phyloP scores from a whole-genome alignment of 345 rosid species.

The Pistacia atlantica region DNA sequence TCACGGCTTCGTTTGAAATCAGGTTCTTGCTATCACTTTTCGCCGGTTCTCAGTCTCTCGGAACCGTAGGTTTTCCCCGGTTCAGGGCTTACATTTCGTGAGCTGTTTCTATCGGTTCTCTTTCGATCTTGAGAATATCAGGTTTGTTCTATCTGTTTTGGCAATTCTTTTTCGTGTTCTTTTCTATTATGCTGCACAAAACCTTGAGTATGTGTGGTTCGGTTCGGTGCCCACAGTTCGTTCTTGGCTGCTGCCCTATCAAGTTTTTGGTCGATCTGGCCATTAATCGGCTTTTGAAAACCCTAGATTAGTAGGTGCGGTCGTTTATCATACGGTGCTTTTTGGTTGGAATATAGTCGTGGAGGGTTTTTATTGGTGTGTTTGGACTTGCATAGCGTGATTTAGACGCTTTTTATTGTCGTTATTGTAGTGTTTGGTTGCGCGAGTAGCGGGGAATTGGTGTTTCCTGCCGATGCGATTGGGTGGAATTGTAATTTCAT shows the following conservation, averaged over 20 bases:
- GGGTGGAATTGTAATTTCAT: constrained; percentile 48
- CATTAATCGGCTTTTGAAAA: not conserved
- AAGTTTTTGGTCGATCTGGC: constrained; percentile 6
- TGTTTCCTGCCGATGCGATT: constrained; percentile 47
- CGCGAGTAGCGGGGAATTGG: constrained; percentile 21
- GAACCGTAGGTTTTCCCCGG: not conserved
- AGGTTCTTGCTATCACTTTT: not conserved
- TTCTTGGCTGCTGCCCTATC: not conserved
- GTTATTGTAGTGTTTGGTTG: constrained; percentile 1
- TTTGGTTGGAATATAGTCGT: not conserved
- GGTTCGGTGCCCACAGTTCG: constrained; percentile 1
- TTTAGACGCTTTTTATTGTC: not conserved
- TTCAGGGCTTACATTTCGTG: not conserved
- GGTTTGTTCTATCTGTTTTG: constrained; percentile 1
- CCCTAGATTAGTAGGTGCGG: not conserved
- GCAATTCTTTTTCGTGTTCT: not conserved
- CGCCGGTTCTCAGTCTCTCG: not conserved
- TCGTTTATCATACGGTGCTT: not conserved
- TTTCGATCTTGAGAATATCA: not conserved
- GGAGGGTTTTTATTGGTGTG: not conserved
- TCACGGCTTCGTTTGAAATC: not conserved
- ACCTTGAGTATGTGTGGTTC: constrained; percentile 16
- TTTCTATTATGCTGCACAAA: not conserved
- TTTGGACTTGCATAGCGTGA: constrained; percentile 7
- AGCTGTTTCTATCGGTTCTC: not conserved